These are phyloP conservation scores for Kodamaea leandrae DNA, from an alignment of 805 yeast species.

Conservation along the genomic window DNA sequence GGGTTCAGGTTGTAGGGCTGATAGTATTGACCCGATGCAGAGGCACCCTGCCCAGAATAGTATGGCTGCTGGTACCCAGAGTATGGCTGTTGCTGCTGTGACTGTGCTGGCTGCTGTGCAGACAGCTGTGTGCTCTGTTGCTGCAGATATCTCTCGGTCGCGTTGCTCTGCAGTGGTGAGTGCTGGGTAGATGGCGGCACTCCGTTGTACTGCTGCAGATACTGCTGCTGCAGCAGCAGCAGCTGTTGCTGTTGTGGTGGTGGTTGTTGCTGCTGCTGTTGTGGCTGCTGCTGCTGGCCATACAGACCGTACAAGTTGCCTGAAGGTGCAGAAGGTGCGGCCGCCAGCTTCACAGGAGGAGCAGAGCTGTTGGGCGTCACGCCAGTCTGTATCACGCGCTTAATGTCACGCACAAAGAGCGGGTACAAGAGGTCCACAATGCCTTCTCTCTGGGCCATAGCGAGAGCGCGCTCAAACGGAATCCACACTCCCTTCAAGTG, in stretches of 20 bases:
- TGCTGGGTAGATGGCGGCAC: constrained; percentile 9
- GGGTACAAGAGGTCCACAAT: constrained; percentile 37
- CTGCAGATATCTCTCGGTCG: not conserved
- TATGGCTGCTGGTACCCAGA: constrained; percentile 8
- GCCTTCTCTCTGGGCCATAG: constrained; percentile 78
- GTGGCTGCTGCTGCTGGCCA: constrained; percentile 8
- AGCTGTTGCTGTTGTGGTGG: constrained; percentile 12
- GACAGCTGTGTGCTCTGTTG: constrained; percentile 6
- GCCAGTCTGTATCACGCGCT: constrained; percentile 48
- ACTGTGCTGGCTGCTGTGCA: constrained; percentile 13
- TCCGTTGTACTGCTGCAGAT: constrained; percentile 6
- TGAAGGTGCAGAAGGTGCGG: constrained; percentile 6
- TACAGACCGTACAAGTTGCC: constrained; percentile 8
- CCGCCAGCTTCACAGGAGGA: constrained; percentile 15
- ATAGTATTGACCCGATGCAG: constrained; percentile 9
- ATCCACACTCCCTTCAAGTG: constrained; percentile 90
- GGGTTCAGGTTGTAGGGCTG: constrained; percentile 9
- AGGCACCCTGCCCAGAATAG: constrained; percentile 4
- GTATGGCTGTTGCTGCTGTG: constrained; percentile 10
- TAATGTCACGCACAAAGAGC: constrained; percentile 62
- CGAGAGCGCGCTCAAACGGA: constrained; percentile 78
- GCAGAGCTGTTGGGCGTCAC: constrained; percentile 26
- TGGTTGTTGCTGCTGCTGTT: constrained; percentile 11
- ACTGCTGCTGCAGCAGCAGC: constrained; percentile 9
- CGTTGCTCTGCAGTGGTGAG: constrained; percentile 7